Percentiles rank a stretch among this genome's conserved stretches.
Evolutionary conservation across 345 rosid genomes (phyloP).

Genomic region (thale cress (Arabidopsis thaliana)): TAIR10.1 NC_003076.8:3272501-3273000

Average conservation of each 20-base stretch:
- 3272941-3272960: neutral
- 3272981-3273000: slow-evolving; percentile 1
- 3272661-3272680: slow-evolving; percentile 43
- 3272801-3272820: slow-evolving; percentile 49
- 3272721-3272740: slow-evolving; percentile 60
- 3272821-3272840: slow-evolving; percentile 57
- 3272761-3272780: slow-evolving; percentile 60
- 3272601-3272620: slow-evolving; percentile 56
- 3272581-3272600: slow-evolving; percentile 54
- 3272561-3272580: slow-evolving; percentile 55
- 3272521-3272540: slow-evolving; percentile 62
- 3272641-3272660: slow-evolving; percentile 61
- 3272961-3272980: neutral
- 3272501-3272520: slow-evolving; percentile 57
- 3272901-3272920: slow-evolving; percentile 60
- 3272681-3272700: slow-evolving; percentile 55
- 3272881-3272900: slow-evolving; percentile 43
- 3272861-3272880: slow-evolving; percentile 48
- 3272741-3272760: slow-evolving; percentile 56
- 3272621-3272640: slow-evolving; percentile 59
- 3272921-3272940: slow-evolving; percentile 50
- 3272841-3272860: slow-evolving; percentile 61
- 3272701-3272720: slow-evolving; percentile 55
- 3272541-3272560: slow-evolving; percentile 50
- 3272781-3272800: slow-evolving; percentile 52